Evolutionary conservation across 768 basidiomycete genomes (phyloP), one percentile per base, ranked within the genome.

Genomic region (Dentipellis fragilis): DNA sequence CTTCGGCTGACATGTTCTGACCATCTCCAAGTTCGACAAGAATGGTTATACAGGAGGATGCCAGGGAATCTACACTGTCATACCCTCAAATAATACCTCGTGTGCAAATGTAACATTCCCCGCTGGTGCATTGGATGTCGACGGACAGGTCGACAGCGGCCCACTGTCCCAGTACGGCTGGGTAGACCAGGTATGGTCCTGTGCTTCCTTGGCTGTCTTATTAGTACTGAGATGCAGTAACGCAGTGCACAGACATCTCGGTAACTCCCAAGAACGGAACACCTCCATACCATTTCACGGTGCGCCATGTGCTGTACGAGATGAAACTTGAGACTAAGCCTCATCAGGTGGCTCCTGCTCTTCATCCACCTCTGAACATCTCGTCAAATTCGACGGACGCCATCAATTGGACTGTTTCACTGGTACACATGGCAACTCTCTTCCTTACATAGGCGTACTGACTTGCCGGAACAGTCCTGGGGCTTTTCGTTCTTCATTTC

Each of bases 31-130:
- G 81, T 80, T 81, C 56, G 83, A 81, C 59, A 73, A 65, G 45
- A 75, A 75, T 36, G 81, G 81, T 4, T 76, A 75, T 57, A 74
- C 80, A 1, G 83, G 83, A 17, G 83, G 83, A 10, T 84, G 83
- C 61, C 79, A 84, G 66, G 76, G 65, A 2, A 72, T 74, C 0
- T 82, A 81, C 61, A 80, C 81, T 0, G 73, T 84, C 49, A 80
- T 82, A 50, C 72, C 77, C 8, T 61, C 68, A 34, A 61, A 67
- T 37, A 68, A 71, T 3, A 71, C 76, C 1, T 69, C 71, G 3
- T 85, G 83, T 62, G 52, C 67, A 10, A 84, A 84, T 58, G 71
- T 78, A 3, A 80, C 82, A 0, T 69, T 64, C 22, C 69, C 56
- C 67, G 72, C 60, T 68, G 67, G 67, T 0, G 68, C 73, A 17